Conservation (phyloP, 176 grass and related monocot species). For the Carex littledalei region DNA sequence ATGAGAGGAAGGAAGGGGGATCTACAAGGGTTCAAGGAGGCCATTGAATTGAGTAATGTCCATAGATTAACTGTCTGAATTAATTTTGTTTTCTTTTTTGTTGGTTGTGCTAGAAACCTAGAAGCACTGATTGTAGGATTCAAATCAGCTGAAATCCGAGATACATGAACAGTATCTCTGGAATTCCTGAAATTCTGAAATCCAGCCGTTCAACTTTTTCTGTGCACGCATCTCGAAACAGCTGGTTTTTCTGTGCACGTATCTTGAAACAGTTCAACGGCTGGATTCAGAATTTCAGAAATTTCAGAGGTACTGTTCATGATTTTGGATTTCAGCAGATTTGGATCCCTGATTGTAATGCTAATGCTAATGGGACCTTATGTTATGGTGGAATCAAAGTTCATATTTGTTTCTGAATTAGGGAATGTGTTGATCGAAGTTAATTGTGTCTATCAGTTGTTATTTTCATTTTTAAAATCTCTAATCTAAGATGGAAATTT, state of each 20-base stretch:
- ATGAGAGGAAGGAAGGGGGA: neutral
- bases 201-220: too few species aligned
- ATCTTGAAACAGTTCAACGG: too few species aligned
- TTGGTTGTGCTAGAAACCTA: neutral
- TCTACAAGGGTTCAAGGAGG: neutral
- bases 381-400: neutral
- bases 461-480: too few species aligned
- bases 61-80: neutral
- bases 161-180: too few species aligned
- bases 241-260: too few species aligned
- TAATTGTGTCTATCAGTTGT: neutral
- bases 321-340: too few species aligned
- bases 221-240: too few species aligned
- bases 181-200: too few species aligned
- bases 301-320: too few species aligned
- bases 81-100: neutral
- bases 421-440: neutral
- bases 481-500: too few species aligned
- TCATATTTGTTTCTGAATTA: neutral
- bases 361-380: neutral
- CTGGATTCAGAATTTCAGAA: too few species aligned
- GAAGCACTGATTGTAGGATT: neutral
- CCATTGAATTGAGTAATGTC: neutral
- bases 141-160: too few species aligned
- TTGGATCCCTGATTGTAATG: neutral